Base-by-base conservation (phyloP, 2,329 filamentous ascomycete species). In the Ophiognomonia clavigignenti-juglandacearum region DNA sequence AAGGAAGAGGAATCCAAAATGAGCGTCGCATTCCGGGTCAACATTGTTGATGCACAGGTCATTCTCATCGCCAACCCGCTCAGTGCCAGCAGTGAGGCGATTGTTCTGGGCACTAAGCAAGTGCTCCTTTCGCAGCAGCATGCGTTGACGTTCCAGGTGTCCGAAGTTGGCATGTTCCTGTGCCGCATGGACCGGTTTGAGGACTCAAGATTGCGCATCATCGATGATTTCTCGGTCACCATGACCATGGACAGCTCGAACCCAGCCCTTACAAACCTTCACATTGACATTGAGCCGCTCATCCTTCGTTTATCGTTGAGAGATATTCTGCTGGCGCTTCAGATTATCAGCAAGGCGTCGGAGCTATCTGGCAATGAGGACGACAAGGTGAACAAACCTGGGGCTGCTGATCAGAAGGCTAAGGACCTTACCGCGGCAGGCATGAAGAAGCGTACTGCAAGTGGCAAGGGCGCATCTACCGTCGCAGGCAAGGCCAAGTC, bases 171-270 rank as follows among this genome's bases (percentile, higher is more conserved):
- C 57, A 98, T 99, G 93, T 99, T 96, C 64, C 68, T 98, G 26
- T 98, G 95, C 62, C 86, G 93, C 11, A 98, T 99, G 93, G 95
- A 99, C 65, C 88, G 84, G 53, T 97, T 97, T 57, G 92, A 98
- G 56, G 90, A 87, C 4, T 91, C 85, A 34, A 82, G 89, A 31
- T 75, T 98, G 39, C 83, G 93, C 16, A 96, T 99, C 52, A 80
- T 99, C 26, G 95, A 99, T 61, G 91, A 98, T 65, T 98, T 98
- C 63, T 96, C 90, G 3, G 73, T 97, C 9, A 87, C 93, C 53
- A 75, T 95, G 57, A 93, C 88, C 3, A 82, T 98, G 72, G 92
- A 98, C 59, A 80, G 66, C 52, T 82, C 80, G 0, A 69, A 72
- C 41, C 61, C 69, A 0, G 83, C 81, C 55, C 58, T 84, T 29